Base-by-base conservation (phyloP, 164 flowering plant species). In the Nymphaea thermarum region DNA sequence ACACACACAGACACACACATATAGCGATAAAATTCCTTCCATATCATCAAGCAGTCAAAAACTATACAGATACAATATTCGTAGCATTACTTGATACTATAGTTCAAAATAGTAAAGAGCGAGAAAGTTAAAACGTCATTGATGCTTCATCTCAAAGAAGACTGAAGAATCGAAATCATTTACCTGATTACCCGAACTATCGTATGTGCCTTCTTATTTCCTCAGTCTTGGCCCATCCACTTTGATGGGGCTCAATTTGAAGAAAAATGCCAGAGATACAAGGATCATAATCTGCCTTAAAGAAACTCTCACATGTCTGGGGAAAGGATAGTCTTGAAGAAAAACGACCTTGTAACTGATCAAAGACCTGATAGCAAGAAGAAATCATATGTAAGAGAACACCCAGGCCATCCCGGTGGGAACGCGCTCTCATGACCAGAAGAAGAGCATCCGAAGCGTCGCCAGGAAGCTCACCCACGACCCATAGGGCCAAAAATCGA, bases 221-320 rank as follows among this genome's bases (percentile, higher is more conserved):
- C 80, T 93, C 98, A 70, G 86, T 84, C 80, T 91, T 93, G 44
- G 85, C 98, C 97, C 98, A 93, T 18, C 98, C 98, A 74, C 96
- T 89, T 67, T 71, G 79, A 74, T 91, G 76, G 6, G 87, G 78
- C 45, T 89, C 97, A 70, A 93, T 84, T 63, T 93, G 98, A 71
- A 93, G 87, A 80, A 91, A 93, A 43, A 91, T 70, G 43, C 97
- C 98, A 65, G 91, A 71, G 43, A 91, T 77, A 42, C 98, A 90
- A 73, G 98, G 93, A 83, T 93, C 98, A 79, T 89, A 86, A 1
- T 91, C 91, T 47, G 98, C 98, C 77, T 93, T 93, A 64, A 75
- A 68, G 17, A 91, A 81, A 74, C 91, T 93, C 68, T 91, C 96
- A 74, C 97, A 93, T 63, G 91, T 82, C 78, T 93, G 93, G 66